These are phyloP conservation scores for Beta lomatogona DNA, from an alignment of 179 eudicot species.

Conservation along the genomic window DNA sequence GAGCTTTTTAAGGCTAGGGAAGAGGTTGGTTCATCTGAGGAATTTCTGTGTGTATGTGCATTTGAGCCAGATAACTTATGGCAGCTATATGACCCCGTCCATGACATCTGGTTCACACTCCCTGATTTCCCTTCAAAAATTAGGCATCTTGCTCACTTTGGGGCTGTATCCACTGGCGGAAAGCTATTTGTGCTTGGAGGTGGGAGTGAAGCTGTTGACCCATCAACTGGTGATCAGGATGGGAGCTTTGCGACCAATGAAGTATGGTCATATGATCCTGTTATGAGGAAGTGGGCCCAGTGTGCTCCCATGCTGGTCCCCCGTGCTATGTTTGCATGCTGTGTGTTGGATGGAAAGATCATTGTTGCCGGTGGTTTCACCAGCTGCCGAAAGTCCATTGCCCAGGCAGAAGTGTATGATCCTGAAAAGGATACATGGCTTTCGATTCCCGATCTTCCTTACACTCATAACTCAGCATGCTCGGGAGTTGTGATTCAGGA, in stretches of 20 bases:
- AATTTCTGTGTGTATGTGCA: conserved; percentile 81
- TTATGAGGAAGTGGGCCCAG: conserved; percentile 62
- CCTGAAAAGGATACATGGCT: conserved; percentile 76
- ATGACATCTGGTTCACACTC: conserved; percentile 81
- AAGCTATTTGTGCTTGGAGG: conserved; percentile 92
- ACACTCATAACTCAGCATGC: conserved; percentile 75
- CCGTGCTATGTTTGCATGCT: conserved; percentile 94
- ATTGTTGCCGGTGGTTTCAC: conserved; percentile 96
- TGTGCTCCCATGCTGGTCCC: conserved; percentile 80
- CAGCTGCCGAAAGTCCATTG: conserved; percentile 74
- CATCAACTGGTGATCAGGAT: conserved; percentile 88
- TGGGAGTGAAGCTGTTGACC: conserved; percentile 93
- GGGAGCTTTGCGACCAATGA: conserved; percentile 88
- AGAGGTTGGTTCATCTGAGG: conserved; percentile 71
- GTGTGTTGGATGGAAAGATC: conserved; percentile 77
- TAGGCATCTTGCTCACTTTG: conserved; percentile 83
- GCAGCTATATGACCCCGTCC: conserved; percentile 79
- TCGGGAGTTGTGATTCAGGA: conserved; percentile 75
- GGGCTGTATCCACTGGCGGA: conserved; percentile 73
- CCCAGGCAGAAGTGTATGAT: conserved; percentile 82
- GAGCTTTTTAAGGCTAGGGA: conserved; percentile 79
- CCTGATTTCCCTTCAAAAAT: conserved; percentile 81
- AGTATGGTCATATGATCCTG: conserved; percentile 90
- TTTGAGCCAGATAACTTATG: conserved; percentile 91
- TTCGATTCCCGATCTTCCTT: conserved; percentile 70